These are phyloP conservation scores for Mortierella sp. DNA, from an alignment of 371 early-diverging fungal genomes.

Conservation along the genomic window DNA sequence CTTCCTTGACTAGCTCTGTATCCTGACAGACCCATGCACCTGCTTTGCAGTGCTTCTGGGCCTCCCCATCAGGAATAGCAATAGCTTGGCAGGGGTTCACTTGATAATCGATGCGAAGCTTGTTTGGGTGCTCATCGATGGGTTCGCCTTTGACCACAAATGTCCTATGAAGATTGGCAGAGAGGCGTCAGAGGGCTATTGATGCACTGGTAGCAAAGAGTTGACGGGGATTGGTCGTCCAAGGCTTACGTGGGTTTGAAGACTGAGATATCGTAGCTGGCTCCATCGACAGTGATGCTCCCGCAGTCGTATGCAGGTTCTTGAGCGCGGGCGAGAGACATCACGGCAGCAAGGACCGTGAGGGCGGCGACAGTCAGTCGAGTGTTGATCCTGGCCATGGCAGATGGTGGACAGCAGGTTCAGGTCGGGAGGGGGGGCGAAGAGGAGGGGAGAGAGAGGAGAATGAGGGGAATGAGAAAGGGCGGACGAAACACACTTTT, in stretches of 20 bases:
- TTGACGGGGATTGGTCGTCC: not conserved
- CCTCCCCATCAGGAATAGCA: slow-evolving; percentile 34
- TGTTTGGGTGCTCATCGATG: slow-evolving; percentile 19
- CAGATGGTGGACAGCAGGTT: not conserved
- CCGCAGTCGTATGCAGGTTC: slow-evolving; percentile 23
- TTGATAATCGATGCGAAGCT: slow-evolving; percentile 29
- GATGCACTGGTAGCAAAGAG: not conserved
- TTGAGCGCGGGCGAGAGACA: slow-evolving; percentile 4
- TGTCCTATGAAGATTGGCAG: too few relatives aligned
- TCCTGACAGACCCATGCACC: slow-evolving; percentile 50
- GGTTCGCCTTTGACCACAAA: slow-evolving; percentile 29
- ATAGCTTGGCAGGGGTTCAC: slow-evolving; percentile 50
- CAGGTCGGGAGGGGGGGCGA: not conserved
- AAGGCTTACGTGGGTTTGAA: slow-evolving; percentile 29
- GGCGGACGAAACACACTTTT: not conserved
- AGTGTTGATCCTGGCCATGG: slow-evolving; percentile 14
- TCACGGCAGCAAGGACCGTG: slow-evolving; percentile 1
- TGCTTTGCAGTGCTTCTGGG: slow-evolving; percentile 14
- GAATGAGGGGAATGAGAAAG: not conserved
- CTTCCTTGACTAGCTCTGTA: slow-evolving; percentile 21
- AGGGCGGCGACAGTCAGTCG: slow-evolving; percentile 11
- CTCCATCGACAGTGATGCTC: slow-evolving; percentile 21
- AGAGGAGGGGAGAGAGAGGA: not conserved
- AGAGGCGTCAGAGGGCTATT: too few relatives aligned
- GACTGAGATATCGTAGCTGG: slow-evolving; percentile 34